Conservation (phyloP, 1,284 basidiomycete genomes). For the Cronartium quercuum region DNA sequence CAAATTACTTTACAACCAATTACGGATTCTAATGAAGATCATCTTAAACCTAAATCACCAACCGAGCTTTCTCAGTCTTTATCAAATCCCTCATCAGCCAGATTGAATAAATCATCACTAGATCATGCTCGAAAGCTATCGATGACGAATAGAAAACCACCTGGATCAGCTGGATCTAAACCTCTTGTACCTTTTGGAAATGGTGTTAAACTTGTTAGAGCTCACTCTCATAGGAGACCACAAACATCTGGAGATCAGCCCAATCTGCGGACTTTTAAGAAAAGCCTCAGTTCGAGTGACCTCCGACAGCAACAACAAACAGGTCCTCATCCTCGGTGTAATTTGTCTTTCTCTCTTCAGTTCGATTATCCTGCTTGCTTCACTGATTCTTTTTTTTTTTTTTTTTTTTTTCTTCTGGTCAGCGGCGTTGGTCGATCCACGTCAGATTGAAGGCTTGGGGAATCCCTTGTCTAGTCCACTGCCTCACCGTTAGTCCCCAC, state of each 20-base stretch:
- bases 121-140: no score
- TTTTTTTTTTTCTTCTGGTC: no score
- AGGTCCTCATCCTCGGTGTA: no score
- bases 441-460: background rate
- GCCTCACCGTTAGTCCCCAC: no score
- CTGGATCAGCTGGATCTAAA: no score
- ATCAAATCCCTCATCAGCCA: constrained; percentile 3
- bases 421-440: no score
- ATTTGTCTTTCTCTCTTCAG: no score
- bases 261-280: background rate
- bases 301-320: no score
- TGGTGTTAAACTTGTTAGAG: background rate
- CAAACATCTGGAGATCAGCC: background rate
- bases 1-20: background rate
- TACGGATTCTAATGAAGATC: background rate
- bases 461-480: background rate
- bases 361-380: no score
- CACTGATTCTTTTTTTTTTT: no score
- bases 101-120: no score
- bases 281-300: constrained; percentile 25
- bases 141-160: no score
- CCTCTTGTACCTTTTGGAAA: background rate
- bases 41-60: background rate
- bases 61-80: constrained; percentile 4
- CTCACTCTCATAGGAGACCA: background rate